Conservation (phyloP, 176 grass and related monocot genomes). For the Lolium rigidum region DNA sequence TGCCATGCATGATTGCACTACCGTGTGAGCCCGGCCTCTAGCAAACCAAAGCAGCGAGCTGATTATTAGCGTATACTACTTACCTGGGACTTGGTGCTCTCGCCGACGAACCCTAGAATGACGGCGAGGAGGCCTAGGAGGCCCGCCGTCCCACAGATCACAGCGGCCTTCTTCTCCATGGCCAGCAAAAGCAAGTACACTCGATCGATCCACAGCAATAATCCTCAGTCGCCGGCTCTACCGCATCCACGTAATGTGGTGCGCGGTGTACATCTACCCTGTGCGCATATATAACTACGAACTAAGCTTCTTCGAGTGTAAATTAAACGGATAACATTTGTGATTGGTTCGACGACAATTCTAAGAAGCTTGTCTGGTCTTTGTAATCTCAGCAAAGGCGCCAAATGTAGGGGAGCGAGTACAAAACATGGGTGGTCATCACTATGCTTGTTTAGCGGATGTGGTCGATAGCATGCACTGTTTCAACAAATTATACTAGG, state of each 20-base stretch:
- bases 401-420: neutral
- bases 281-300: neutral
- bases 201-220: neutral
- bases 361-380: slow-evolving; percentile 9
- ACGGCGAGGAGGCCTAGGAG: slow-evolving; percentile 9
- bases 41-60: neutral
- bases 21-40: neutral
- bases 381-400: neutral
- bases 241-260: neutral
- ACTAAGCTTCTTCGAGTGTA: neutral
- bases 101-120: slow-evolving; percentile 30
- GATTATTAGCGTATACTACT: no score
- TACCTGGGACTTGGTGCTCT: slow-evolving; percentile 24
- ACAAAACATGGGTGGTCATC: slow-evolving; percentile 24
- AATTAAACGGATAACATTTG: neutral
- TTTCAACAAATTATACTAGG: no score
- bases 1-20: neutral
- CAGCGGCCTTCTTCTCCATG: slow-evolving; percentile 19
- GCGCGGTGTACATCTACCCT: neutral
- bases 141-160: slow-evolving; percentile 31
- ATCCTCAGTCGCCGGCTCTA: neutral
- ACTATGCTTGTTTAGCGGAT: slow-evolving; percentile 2
- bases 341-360: slow-evolving; percentile 1
- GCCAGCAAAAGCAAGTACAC: neutral
- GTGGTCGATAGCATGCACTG: no score